Base-by-base conservation (phyloP, 176 grass and related monocot species). In the Rhynchospora breviuscula region DNA sequence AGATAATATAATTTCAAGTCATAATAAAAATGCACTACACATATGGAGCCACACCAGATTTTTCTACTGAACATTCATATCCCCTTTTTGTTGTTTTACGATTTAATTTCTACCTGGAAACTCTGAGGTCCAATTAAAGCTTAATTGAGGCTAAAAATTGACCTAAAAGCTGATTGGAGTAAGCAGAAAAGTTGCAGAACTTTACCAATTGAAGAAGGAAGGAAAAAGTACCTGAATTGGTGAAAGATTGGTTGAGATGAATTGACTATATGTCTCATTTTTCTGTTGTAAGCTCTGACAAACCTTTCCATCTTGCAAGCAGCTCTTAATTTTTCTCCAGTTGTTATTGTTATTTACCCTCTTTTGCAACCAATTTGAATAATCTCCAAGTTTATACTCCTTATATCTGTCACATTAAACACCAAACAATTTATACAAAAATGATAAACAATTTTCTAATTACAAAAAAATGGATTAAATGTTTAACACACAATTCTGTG, bases 361-460 rank as follows among this genome's bases (percentile, higher is more conserved):
- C 69, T 90, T 65, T 87, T 90, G 91, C 8, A 99, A 86, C 96
- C 96, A 99, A 19, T 88, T 91, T 46, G 91, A 99, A 84, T 95
- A 95, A 45, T 93, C 96, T 6, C 88, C 93, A 33, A 99, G 91
- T 59, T 84, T 88, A 84, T 99, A 95, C 88, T 99, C 96, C 89
- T 71, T 93, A 79, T 88, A 99, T 54, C 80, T 82, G 44, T 51
- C 45, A 47, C 59, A 64, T 18, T 17, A 12, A 68, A 67, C 18
- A 29, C 15, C 45, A 82, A 82, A 17, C 49, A 29, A 56, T 33
- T 76, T 14, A 17, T 0, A 54, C 25, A 31, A 31, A 29, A 77
- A 33, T 53, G 0, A 49, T 12, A 5, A 26, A 65, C 35, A 64
- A 12, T 51, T 40, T 19, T n/a, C 5, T 75, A 44, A 76, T 75